Conservation (phyloP, 495 filamentous ascomycete species). For the Penicillium daleae region DNA sequence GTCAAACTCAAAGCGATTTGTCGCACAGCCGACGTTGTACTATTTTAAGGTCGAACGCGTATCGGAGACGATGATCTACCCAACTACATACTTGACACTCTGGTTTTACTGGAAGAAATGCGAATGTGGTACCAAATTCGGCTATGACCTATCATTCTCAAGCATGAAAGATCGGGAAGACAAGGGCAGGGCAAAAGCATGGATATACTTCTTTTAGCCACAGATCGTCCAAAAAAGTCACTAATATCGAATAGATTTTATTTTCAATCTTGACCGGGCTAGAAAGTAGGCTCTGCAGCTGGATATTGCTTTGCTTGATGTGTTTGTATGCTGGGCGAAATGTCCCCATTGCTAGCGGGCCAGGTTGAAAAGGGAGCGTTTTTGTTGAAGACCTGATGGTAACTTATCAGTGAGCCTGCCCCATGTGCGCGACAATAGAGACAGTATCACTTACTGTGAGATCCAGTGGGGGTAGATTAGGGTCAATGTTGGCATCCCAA, state of each 20-base stretch:
- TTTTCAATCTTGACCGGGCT: no score
- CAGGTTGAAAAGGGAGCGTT: background rate
- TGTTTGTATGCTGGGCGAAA: background rate
- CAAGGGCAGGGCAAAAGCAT: no score
- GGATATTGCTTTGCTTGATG: no score
- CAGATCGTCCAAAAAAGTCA: no score
- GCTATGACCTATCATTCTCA: background rate
- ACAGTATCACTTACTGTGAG: slow-evolving; percentile 5
- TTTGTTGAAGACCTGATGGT: slow-evolving; percentile 2
- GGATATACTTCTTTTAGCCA: no score
- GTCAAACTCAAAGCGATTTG: background rate
- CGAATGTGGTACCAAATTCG: background rate
- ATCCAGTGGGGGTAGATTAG: slow-evolving; percentile 10
- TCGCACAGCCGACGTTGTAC: no score
- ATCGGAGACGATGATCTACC: background rate
- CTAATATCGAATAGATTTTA: no score
- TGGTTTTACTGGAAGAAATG: background rate
- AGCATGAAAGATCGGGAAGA: no score
- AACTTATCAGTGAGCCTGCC: no score
- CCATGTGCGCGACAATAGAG: no score
- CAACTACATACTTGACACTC: background rate
- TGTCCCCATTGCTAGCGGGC: background rate
- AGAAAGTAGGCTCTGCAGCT: no score
- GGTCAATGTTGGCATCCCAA: slow-evolving; percentile 20
- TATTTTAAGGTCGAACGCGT: no score